These are phyloP conservation scores for Yamadazyma endophytica DNA, from an alignment of 805 yeast species.

Conservation along the genomic window DNA sequence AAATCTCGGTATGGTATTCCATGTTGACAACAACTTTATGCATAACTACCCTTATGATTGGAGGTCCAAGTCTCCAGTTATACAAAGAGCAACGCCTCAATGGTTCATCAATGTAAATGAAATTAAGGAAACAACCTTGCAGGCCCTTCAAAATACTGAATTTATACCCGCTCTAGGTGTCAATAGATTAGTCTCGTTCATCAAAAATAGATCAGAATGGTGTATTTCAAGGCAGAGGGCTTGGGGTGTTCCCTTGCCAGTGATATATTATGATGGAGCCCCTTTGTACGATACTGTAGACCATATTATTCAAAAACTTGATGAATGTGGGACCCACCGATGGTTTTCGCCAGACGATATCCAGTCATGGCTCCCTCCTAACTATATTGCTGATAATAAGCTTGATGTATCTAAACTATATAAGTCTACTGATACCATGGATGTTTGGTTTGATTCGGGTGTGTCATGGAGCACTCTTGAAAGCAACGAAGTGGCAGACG, in stretches of 20 bases:
- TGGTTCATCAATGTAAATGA: constrained; percentile 88
- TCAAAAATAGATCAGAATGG: constrained; percentile 86
- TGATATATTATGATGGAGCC: constrained; percentile 52
- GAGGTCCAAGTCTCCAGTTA: constrained; percentile 94
- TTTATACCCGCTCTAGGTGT: constrained; percentile 74
- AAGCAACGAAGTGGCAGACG: constrained; percentile 54
- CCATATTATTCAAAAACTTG: constrained; percentile 54
- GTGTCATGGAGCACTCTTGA: constrained; percentile 78
- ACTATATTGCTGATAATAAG: constrained; percentile 14
- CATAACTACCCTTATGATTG: constrained; percentile 97
- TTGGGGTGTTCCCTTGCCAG: constrained; percentile 99
- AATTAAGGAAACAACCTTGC: constrained; percentile 60
- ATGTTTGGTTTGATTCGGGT: constrained; percentile 99
- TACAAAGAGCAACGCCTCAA: constrained; percentile 92
- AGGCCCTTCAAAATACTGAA: constrained; percentile 56
- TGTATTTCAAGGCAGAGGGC: constrained; percentile 93
- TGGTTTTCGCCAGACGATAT: constrained; percentile 71
- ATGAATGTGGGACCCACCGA: constrained; percentile 59
- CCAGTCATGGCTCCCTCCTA: constrained; percentile 67
- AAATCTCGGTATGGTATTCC: constrained; percentile 41
- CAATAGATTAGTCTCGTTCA: constrained; percentile 67
- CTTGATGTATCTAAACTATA: constrained; percentile 42
- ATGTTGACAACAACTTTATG: constrained; percentile 45
- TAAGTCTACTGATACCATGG: constrained; percentile 90
- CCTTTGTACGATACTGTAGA: constrained; percentile 57